These are phyloP conservation scores for Saturnispora kantuleensis DNA, from an alignment of 805 yeast genomes.

Conservation along the genomic window DNA sequence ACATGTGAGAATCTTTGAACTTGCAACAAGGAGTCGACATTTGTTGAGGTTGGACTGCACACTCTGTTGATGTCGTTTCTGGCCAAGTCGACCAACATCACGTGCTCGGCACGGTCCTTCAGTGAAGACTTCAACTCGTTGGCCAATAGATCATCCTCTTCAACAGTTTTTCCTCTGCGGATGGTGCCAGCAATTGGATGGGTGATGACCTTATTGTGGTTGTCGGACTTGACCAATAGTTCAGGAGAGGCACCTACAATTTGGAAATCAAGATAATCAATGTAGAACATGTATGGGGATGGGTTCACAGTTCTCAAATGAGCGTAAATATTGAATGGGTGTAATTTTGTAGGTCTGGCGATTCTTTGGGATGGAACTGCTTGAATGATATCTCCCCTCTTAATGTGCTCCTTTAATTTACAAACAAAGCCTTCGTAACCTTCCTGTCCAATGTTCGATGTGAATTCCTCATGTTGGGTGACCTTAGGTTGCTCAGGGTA, in stretches of 20 bases:
- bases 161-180: conserved; percentile 77
- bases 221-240: conserved; percentile 73
- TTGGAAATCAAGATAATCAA: conserved; percentile 87
- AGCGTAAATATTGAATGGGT: conserved; percentile 93
- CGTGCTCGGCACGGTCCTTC: conserved; percentile 96
- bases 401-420: conserved; percentile 66
- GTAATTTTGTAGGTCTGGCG: conserved; percentile 87
- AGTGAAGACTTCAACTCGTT: conserved; percentile 58
- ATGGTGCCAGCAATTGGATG: conserved; percentile 99
- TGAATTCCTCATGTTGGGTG: conserved; percentile 53
- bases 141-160: conserved; percentile 85
- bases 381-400: conserved; percentile 90
- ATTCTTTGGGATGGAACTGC: conserved; percentile 98
- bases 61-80: conserved; percentile 92
- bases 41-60: conserved; percentile 78
- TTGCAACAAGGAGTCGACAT: conserved; percentile 78
- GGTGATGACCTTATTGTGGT: conserved; percentile 64
- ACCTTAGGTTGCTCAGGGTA: conserved; percentile 74
- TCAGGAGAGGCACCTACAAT: conserved; percentile 98
- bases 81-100: conserved; percentile 96
- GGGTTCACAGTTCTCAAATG: conserved; percentile 95
- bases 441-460: conserved; percentile 85
- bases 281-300: conserved; percentile 91
- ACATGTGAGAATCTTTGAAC: conserved; percentile 95
- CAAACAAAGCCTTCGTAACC: conserved; percentile 85